phyloP scores from a whole-genome alignment of 371 early-diverging fungal genomes.

The Synchytrium microbalum region DNA sequence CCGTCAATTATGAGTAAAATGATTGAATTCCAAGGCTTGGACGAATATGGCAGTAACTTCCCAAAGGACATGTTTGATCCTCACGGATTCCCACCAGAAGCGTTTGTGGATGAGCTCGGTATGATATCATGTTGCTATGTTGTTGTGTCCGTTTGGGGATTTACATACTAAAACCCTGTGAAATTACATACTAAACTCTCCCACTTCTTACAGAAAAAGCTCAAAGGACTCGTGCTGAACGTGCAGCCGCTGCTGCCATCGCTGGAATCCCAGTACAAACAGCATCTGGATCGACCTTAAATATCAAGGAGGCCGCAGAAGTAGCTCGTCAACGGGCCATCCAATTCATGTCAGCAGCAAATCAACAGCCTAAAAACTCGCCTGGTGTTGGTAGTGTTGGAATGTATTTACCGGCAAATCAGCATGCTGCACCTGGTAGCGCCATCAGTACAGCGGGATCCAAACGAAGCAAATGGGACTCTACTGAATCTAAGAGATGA shows the following conservation, averaged over 20 bases:
- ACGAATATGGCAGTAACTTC: constrained; percentile 64
- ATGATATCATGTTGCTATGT: constrained; percentile 11
- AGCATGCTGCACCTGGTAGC: too few species aligned
- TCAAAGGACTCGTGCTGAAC: not conserved
- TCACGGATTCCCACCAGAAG: constrained; percentile 37
- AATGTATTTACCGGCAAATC: not conserved
- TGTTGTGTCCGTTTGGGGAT: not conserved
- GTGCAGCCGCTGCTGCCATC: not conserved
- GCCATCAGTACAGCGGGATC: too few species aligned
- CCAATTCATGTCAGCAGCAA: constrained; percentile 14
- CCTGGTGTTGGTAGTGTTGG: not conserved
- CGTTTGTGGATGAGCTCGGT: constrained; percentile 53
- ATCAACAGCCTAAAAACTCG: not conserved
- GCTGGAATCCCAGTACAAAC: not conserved
- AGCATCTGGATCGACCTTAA: not conserved
- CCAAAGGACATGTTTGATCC: constrained; percentile 50
- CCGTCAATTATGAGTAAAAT: constrained; percentile 67
- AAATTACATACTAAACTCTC: not conserved
- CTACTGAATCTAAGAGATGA: not conserved
- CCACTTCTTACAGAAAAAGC: not conserved
- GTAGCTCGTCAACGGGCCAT: constrained; percentile 18
- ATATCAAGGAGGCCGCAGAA: constrained; percentile 4
- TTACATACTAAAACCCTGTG: too few species aligned
- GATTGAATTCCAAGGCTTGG: constrained; percentile 62
- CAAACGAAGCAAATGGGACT: not conserved